Percentiles rank a stretch among this genome's conserved stretches.
Evolutionary conservation across 805 yeast species (phyloP).

Genomic region (Yarrowia osloensis): DNA sequence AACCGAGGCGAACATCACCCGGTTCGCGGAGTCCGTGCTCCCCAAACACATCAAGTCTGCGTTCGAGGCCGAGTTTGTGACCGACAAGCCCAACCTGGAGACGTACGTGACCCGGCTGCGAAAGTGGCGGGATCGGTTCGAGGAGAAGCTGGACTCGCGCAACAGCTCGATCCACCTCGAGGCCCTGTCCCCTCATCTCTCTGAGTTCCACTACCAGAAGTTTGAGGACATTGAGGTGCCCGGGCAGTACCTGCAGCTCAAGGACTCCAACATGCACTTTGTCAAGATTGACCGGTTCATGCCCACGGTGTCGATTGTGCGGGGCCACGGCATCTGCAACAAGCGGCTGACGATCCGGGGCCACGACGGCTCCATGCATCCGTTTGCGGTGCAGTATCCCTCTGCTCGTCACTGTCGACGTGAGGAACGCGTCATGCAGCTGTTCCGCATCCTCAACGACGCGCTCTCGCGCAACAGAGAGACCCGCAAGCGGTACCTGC

Average conservation of each 20-base stretch:
- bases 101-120: constrained; percentile 79
- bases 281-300: constrained; percentile 90
- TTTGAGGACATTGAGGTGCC: constrained; percentile 98
- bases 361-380: constrained; percentile 86
- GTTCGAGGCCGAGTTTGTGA: constrained; percentile 87
- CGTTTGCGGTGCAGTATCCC: constrained; percentile 96
- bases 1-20: constrained; percentile 81
- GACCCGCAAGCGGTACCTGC: constrained; percentile 80
- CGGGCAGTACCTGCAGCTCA: constrained; percentile 88
- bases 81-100: constrained; percentile 84
- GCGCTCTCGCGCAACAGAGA: constrained; percentile 79
- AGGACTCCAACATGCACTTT: constrained; percentile 87
- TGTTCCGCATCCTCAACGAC: constrained; percentile 85
- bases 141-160: constrained; percentile 85
- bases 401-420: constrained; percentile 97
- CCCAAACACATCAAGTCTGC: constrained; percentile 87
- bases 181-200: constrained; percentile 88
- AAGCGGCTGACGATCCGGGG: constrained; percentile 88
- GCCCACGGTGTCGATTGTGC: constrained; percentile 81
- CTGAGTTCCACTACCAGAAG: constrained; percentile 97
- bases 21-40: constrained; percentile 89
- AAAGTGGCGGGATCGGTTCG: constrained; percentile 90
- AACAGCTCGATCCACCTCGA: constrained; percentile 80
- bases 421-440: constrained; percentile 90
- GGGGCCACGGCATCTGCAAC: constrained; percentile 89